These are phyloP conservation scores for Aspergillus costaricaensis DNA, from an alignment of 2,329 filamentous ascomycete species.

Conservation along the genomic window DNA sequence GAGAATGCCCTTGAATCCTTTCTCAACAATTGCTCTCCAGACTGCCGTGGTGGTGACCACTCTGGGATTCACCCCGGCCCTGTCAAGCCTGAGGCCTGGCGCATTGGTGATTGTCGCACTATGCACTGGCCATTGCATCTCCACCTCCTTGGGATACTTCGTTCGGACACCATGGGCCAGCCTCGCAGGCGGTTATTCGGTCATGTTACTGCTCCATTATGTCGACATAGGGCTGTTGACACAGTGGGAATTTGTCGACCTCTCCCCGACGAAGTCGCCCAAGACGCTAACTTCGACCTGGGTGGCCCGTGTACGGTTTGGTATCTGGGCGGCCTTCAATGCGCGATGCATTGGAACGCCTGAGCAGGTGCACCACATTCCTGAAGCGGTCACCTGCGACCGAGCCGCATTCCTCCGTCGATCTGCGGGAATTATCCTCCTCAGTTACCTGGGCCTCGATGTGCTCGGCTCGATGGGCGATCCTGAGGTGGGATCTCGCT, in stretches of 20 bases:
- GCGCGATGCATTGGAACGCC: conserved; percentile 9
- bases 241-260: conserved; percentile 2
- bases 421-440: background rate
- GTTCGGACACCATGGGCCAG: conserved; percentile 1
- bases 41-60: background rate
- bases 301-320: conserved; percentile 1
- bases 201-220: conserved; percentile 8
- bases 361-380: conserved; percentile 5
- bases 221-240: conserved; percentile 3
- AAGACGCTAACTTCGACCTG: background rate
- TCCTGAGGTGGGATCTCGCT: background rate
- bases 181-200: conserved; percentile 8
- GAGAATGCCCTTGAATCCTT: background rate
- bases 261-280: background rate
- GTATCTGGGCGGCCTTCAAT: conserved; percentile 5
- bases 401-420: background rate
- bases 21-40: background rate
- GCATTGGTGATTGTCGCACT: background rate
- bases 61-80: background rate
- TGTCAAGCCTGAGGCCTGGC: background rate
- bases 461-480: background rate
- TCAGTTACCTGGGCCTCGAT: conserved; percentile 3
- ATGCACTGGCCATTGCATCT: conserved; percentile 6
- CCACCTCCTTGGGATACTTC: background rate
- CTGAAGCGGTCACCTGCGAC: background rate